Evolutionary conservation across 306 rosid genomes (phyloP).

Genomic region (Vigna nakashimae): DNA sequence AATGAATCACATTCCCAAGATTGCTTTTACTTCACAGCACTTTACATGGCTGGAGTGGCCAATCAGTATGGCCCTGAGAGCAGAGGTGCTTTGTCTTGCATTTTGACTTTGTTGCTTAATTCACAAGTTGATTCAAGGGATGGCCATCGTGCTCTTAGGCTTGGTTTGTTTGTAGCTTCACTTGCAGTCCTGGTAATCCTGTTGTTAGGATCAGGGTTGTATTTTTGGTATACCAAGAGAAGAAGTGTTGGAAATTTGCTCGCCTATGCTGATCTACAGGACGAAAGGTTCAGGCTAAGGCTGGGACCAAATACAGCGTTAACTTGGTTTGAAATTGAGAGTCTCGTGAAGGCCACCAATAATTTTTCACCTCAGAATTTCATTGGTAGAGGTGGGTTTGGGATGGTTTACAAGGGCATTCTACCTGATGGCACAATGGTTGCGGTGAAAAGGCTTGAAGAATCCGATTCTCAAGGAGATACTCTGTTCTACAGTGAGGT

Average conservation of each 20-base stretch:
- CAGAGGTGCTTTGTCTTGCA: constrained; percentile 57
- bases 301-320: constrained; percentile 76
- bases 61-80: constrained; percentile 79
- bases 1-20: constrained; percentile 64
- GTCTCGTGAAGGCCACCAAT: constrained; percentile 77
- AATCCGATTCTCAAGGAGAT: constrained; percentile 76
- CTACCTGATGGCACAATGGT: constrained; percentile 71
- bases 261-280: constrained; percentile 54
- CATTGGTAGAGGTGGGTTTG: constrained; percentile 89
- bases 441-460: constrained; percentile 82
- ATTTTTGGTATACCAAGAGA: constrained; percentile 60
- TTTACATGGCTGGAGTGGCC: constrained; percentile 83
- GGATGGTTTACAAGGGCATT: constrained; percentile 77
- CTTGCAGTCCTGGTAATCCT: constrained; percentile 55
- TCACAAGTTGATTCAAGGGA: constrained; percentile 35
- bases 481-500: constrained; percentile 84
- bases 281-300: constrained; percentile 57
- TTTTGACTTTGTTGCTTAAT: constrained; percentile 51
- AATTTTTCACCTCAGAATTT: constrained; percentile 76
- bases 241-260: constrained; percentile 33
- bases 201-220: constrained; percentile 59
- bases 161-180: constrained; percentile 64
- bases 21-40: constrained; percentile 67
- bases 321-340: constrained; percentile 88
- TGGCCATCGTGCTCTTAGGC: constrained; percentile 54